Base-by-base conservation (phyloP, 2,329 filamentous ascomycete genomes). In the Daldinia eschscholtzii region DNA sequence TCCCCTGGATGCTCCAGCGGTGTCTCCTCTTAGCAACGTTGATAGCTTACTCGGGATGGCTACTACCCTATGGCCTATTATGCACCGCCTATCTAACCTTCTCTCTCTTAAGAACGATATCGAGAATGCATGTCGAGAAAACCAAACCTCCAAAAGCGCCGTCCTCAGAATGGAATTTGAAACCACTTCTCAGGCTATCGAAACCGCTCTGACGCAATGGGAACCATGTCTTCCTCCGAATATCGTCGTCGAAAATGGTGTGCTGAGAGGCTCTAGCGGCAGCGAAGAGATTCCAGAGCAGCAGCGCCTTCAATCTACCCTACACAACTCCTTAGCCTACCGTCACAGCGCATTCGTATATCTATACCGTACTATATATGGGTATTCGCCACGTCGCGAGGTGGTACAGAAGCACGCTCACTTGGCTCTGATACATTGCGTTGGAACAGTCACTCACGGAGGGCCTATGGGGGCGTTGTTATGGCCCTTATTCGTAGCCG, bases 381-480 rank as follows among this genome's bases (percentile, higher is more conserved):
- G 80, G 9, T 83, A 83, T 61, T 76, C 82, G 7, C 81, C 87
- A 18, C 76, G 76, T 3, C 83, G 88, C 65, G 70, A 80, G 1
- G 79, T 82, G 7, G 87, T 90, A 10, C 88, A 90, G 76, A 80
- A 79, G 15, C 86, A 89, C 71, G 77, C 84, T 0, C 84, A 83
- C 67, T 74, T 81, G 1, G 83, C 86, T 4, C 80, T 89, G 4
- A 76, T 78, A 13, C 86, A 89, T 68, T 90, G 88, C 73, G 81
- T 84, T 5, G 83, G 83, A 33, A 88, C 87, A 0, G 87, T 88
- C 30, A 80, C 79, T 23, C 85, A 86, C 65, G 80, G 80, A 50
- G 88, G 89, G 0, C 89, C 89, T 0, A 89, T 90, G 86, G 84
- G 86, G 1, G 89, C 89, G 2, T 79, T 91, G 39, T 81, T 91